These are phyloP conservation scores for Ochetophila trinervis DNA, from an alignment of 306 rosid species.

Conservation along the genomic window DNA sequence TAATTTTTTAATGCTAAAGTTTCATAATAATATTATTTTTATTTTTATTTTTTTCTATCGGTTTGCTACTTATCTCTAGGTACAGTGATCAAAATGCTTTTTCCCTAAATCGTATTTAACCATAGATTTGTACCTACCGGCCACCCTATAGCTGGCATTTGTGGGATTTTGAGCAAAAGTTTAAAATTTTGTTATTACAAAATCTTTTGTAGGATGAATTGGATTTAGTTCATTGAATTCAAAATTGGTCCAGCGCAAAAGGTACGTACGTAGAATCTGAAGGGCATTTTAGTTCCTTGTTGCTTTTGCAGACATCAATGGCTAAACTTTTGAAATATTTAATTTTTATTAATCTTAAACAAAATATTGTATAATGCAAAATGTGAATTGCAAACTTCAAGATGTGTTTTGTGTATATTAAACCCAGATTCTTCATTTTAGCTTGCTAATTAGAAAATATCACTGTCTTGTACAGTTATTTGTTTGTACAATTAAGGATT, in stretches of 20 bases:
- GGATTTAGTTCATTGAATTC: slow-evolving; percentile 27
- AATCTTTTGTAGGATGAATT: slow-evolving; percentile 9
- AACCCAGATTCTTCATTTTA: not conserved
- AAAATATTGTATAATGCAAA: too few species aligned
- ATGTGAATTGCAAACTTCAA: not conserved
- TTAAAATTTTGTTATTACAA: slow-evolving; percentile 3
- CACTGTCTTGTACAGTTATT: not conserved
- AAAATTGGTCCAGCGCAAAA: not conserved
- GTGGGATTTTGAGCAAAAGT: slow-evolving; percentile 21
- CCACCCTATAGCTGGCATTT: slow-evolving; percentile 26
- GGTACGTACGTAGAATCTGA: not conserved
- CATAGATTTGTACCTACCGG: slow-evolving; percentile 7
- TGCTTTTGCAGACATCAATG: not conserved
- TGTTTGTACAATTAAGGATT: too few species aligned
- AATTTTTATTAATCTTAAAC: too few species aligned
- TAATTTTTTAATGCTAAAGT: not conserved
- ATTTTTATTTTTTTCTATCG: not conserved
- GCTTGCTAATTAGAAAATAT: too few species aligned
- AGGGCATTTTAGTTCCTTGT: not conserved
- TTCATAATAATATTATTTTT: not conserved
- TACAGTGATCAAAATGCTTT: not conserved
- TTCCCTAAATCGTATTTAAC: slow-evolving; percentile 5
- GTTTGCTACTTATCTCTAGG: slow-evolving; percentile 30
- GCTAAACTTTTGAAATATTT: too few species aligned
- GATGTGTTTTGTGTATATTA: not conserved